phyloP scores from a whole-genome alignment of 164 flowering plant species.

The Buxus sempervirens region DNA sequence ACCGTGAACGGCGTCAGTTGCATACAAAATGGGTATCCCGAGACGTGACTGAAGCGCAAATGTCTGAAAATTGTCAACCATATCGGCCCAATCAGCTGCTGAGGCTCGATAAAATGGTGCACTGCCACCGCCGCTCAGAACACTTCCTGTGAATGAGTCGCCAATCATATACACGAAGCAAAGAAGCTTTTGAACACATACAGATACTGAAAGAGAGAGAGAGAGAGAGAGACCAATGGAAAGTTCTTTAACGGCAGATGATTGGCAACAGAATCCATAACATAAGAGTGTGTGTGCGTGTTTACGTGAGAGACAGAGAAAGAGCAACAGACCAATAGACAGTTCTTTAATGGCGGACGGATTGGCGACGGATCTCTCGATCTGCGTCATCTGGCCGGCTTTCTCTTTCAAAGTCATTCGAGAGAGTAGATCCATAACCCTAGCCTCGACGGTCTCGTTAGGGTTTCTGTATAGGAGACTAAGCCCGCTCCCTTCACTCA shows the following conservation, averaged over 20 bases:
- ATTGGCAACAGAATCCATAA: constrained; percentile 27
- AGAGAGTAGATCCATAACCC: constrained; percentile 36
- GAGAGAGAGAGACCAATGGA: constrained; percentile 25
- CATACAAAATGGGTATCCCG: constrained; percentile 63
- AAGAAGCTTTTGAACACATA: neutral
- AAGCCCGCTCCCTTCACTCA: neutral
- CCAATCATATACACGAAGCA: constrained; percentile 3
- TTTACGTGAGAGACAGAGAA: neutral
- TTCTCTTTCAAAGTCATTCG: constrained; percentile 42
- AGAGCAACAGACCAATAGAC: constrained; percentile 24
- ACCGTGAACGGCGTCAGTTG: constrained; percentile 72
- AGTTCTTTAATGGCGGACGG: constrained; percentile 22
- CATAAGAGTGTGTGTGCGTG: no score
- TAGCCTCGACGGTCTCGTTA: constrained; percentile 25
- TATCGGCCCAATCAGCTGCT: constrained; percentile 64
- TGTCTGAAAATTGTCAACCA: constrained; percentile 54
- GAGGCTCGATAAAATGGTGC: constrained; percentile 36
- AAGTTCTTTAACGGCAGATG: constrained; percentile 22
- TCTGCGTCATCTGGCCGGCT: constrained; percentile 41
- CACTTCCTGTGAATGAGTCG: constrained; percentile 42
- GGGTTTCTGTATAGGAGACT: constrained; percentile 30
- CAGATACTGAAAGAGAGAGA: neutral
- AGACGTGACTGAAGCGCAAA: constrained; percentile 50
- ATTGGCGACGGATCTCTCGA: constrained; percentile 29
- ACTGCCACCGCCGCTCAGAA: constrained; percentile 62